Conservation (phyloP, 2,329 filamentous ascomycete genomes). For the Bimuria novae-zelandiae region DNA sequence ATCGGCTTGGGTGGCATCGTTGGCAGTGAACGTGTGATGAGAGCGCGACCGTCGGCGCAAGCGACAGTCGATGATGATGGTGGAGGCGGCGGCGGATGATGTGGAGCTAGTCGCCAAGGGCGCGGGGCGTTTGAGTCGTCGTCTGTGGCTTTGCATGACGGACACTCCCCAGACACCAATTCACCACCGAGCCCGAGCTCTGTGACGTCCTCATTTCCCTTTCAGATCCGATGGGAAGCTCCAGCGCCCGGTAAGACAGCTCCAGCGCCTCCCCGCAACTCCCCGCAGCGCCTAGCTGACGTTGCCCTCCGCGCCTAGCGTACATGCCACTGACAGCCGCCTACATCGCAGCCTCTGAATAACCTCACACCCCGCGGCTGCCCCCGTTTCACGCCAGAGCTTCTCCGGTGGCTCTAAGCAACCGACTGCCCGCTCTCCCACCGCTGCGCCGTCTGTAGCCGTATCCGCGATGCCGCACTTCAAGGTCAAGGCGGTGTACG, state of each 20-base stretch:
- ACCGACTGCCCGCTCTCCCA: conserved; percentile 2
- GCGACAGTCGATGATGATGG: background rate
- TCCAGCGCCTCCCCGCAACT: conserved; percentile 2
- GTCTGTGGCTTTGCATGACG: conserved; percentile 25
- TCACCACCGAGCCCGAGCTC: conserved; percentile 6
- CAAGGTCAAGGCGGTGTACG: conserved; percentile 94
- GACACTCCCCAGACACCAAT: conserved; percentile 14
- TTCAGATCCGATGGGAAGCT: conserved; percentile 5
- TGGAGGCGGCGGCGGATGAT: background rate
- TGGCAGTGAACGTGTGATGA: too few species aligned
- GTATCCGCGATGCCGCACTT: conserved; percentile 55
- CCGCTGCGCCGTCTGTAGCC: conserved; percentile 5
- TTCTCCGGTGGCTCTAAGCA: conserved; percentile 5
- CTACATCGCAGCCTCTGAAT: conserved; percentile 18
- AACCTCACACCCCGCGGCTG: conserved; percentile 20
- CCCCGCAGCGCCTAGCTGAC: conserved; percentile 15
- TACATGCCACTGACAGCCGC: conserved; percentile 17
- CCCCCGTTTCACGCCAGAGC: conserved; percentile 10
- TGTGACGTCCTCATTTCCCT: background rate
- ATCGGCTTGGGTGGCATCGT: conserved; percentile 53
- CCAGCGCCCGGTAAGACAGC: conserved; percentile 10
- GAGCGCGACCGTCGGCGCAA: background rate
- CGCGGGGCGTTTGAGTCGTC: conserved; percentile 1
- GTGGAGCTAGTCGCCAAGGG: conserved; percentile 9
- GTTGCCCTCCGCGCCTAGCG: conserved; percentile 12